Percentiles rank a stretch among this genome's conserved stretches.
Conservation (phyloP, 495 filamentous ascomycete genomes). For the Daldinia bambusicola region DNA sequence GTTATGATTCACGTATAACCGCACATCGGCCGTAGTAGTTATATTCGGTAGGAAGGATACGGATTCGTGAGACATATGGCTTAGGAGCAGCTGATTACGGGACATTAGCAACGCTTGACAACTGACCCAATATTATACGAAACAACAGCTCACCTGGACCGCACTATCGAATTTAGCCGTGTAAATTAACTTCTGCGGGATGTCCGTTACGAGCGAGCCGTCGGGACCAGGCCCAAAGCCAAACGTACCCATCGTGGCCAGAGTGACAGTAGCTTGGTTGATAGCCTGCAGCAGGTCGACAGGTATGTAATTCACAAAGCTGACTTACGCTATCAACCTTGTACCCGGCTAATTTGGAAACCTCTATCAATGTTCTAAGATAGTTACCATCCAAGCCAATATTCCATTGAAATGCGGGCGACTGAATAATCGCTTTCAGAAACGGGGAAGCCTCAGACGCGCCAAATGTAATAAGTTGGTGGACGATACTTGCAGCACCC, state of each 20-base stretch:
- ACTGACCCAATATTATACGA: conserved; percentile 46
- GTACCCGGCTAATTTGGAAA: conserved; percentile 14
- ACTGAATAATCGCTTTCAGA: conserved; percentile 44
- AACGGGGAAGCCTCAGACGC: conserved; percentile 47
- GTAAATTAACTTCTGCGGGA: conserved; percentile 66
- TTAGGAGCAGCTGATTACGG: conserved; percentile 39
- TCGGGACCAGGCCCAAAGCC: conserved; percentile 69
- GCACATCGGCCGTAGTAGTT: conserved; percentile 48
- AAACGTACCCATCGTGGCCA: conserved; percentile 60
- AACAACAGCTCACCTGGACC: conserved; percentile 61
- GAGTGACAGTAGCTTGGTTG: conserved; percentile 61
- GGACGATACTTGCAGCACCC: conserved; percentile 63
- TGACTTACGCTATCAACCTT: conserved; percentile 58
- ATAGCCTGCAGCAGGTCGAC: conserved; percentile 57
- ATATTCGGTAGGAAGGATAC: conserved; percentile 47
- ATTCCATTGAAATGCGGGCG: conserved; percentile 44
- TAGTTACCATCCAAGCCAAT: conserved; percentile 32
- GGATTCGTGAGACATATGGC: conserved; percentile 43
- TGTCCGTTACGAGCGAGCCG: conserved; percentile 64
- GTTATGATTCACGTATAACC: conserved; percentile 37
- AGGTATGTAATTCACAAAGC: conserved; percentile 61
- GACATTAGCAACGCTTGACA: background rate
- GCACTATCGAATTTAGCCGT: conserved; percentile 65
- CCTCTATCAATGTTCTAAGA: conserved; percentile 23
- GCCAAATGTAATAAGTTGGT: conserved; percentile 69